A percentile compares a stretch with the other conserved stretches of the same genome.
Conservation (phyloP, 148 eudicot genomes). For the Heliamphora exappendiculata region DNA sequence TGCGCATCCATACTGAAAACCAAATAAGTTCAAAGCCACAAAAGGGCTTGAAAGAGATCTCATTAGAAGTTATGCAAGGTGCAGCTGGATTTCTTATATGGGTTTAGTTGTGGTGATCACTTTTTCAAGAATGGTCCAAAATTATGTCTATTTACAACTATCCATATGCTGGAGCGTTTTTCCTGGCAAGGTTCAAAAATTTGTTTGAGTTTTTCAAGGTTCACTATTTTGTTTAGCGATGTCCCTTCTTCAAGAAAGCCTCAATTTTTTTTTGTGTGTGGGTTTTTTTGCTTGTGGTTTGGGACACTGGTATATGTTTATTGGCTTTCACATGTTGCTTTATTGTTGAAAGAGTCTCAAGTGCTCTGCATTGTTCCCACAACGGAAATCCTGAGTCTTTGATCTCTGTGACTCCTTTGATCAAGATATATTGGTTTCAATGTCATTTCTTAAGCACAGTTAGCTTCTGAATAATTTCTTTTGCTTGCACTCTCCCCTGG, state of each 20-base stretch:
- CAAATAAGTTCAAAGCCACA: not conserved
- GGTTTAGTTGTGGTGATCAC: not conserved
- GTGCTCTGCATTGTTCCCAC: not conserved
- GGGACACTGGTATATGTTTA: not conserved
- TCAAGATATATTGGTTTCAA: not conserved
- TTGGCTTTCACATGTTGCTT: not conserved
- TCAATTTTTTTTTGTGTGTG: not conserved
- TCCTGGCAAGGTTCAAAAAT: not conserved
- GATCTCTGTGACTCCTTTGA: not conserved
- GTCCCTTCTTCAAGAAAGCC: not conserved
- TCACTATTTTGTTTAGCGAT: not conserved
- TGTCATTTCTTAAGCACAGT: not conserved
- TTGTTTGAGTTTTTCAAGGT: not conserved
- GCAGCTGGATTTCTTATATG: not conserved
- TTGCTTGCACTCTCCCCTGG: constrained; percentile 6
- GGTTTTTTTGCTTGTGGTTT: not conserved
- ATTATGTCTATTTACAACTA: not conserved
- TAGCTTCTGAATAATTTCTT: not conserved
- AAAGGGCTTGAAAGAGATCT: not conserved
- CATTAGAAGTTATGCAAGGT: not conserved
- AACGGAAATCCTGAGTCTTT: not conserved
- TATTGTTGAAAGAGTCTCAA: not conserved
- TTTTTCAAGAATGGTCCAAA: not conserved
- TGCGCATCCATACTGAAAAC: not conserved
- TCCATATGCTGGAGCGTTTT: not conserved